Conservation (phyloP, 2,329 filamentous ascomycete species). For the Penicillium sp. region DNA sequence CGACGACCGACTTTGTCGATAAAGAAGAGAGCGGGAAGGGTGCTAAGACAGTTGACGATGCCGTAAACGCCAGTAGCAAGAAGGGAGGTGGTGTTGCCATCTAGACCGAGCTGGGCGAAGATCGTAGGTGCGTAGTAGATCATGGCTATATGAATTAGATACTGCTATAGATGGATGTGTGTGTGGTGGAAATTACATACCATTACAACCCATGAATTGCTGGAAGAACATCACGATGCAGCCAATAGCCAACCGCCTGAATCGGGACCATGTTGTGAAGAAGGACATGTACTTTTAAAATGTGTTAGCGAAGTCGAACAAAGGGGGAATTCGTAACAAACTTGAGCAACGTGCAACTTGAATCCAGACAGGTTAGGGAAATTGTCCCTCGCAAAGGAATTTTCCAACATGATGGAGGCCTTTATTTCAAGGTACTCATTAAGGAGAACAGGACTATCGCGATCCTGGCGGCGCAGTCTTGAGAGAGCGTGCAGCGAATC, state of each 20-base stretch:
- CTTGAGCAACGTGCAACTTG: conserved; percentile 36
- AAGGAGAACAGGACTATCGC: conserved; percentile 48
- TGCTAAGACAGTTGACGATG: conserved; percentile 40
- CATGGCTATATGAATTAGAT: conserved; percentile 32
- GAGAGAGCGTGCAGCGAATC: conserved; percentile 51
- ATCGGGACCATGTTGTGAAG: conserved; percentile 37
- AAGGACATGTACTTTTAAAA: conserved; percentile 35
- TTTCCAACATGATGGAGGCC: conserved; percentile 44
- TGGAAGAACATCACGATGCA: conserved; percentile 45
- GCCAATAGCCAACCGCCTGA: conserved; percentile 41
- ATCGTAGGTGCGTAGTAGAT: conserved; percentile 53
- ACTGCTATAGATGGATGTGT: not conserved
- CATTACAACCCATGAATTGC: conserved; percentile 52
- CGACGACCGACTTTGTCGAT: conserved; percentile 39
- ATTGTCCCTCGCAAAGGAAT: conserved; percentile 32
- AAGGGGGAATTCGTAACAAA: conserved; percentile 6
- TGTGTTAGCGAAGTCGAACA: not conserved
- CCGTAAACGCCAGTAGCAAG: conserved; percentile 41
- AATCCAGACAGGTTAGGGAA: conserved; percentile 32
- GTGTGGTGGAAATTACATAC: conserved; percentile 16
- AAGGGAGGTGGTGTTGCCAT: conserved; percentile 38
- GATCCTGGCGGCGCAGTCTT: conserved; percentile 50
- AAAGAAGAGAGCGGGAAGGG: conserved; percentile 37
- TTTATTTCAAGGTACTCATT: conserved; percentile 54
- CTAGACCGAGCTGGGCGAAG: conserved; percentile 47